Evolutionary conservation across 345 rosid species (phyloP).

Genomic region (Physaria fendleri): DNA sequence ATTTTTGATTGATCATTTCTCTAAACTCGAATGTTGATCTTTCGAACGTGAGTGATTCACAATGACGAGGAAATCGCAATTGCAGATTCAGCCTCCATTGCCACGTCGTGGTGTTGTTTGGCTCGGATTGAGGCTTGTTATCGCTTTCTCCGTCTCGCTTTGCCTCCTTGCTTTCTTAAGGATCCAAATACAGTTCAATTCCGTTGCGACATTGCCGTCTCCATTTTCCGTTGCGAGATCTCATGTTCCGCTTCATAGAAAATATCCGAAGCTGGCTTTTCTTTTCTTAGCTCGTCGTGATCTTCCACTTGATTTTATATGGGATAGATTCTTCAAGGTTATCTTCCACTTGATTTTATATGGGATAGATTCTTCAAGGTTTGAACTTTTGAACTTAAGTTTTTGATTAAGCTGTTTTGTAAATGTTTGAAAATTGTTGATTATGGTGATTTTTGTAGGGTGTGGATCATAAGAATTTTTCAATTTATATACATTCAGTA

Average conservation of each 20-base stretch:
- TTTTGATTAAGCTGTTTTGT: not conserved
- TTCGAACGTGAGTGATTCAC: constrained; percentile 11
- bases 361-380: constrained; percentile 80
- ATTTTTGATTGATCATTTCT: no score
- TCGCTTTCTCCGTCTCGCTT: constrained; percentile 48
- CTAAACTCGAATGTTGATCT: constrained; percentile 16
- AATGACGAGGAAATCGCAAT: constrained; percentile 49
- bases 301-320: constrained; percentile 65
- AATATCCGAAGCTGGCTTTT: constrained; percentile 56
- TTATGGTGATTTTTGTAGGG: constrained; percentile 35
- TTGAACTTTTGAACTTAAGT: no score
- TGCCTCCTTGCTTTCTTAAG: constrained; percentile 54
- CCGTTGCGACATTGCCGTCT: constrained; percentile 18
- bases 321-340: constrained; percentile 78
- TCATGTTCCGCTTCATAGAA: constrained; percentile 3
- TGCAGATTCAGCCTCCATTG: constrained; percentile 16
- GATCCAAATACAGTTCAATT: constrained; percentile 40
- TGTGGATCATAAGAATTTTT: constrained; percentile 52
- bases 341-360: constrained; percentile 63
- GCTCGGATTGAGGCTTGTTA: constrained; percentile 60
- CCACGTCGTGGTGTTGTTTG: constrained; percentile 47
- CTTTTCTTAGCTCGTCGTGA: constrained; percentile 58
- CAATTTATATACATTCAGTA: constrained; percentile 63
- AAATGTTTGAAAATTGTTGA: not conserved
- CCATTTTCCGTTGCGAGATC: constrained; percentile 33